Evolutionary conservation across 768 basidiomycete genomes (phyloP), one percentile per base, ranked within the genome.

Genomic region (Krasilnikovozyma curviuscula): DNA sequence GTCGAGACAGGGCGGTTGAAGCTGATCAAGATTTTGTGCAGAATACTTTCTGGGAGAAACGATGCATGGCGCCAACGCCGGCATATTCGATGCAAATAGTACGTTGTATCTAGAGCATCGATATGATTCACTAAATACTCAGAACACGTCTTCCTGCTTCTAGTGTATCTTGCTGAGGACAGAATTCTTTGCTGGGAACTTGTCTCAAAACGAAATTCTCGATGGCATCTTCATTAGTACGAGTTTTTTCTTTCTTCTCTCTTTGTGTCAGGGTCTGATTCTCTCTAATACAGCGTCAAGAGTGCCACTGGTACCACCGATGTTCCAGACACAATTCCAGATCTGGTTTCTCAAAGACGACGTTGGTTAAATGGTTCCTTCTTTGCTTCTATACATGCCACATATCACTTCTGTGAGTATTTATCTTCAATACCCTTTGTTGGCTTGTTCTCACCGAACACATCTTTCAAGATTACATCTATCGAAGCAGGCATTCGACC

Each of bases 301-400:
- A 28, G 81, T 0, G 86, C 89, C 2, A 85, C 84, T 56, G 88
- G 79, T 3, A 73, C 84, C 19, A 89, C 85, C 1, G 86, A 95
- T 63, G 88, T 93, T 1, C 89, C 89, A 0, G 86, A 93, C 59
- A 78, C 83, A 59, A 77, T 91, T 16, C 84, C 91, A 0, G 91
- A 95, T 62, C 67, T 97, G 52, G 85, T 98, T 57, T 83, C 83
- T 0, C 91, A 97, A 61, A 79, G 91, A 43, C 74, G 91, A 55
- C 79, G 89, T 33, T 97, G 91, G 91, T 72, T 98, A 24, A 95
- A 95, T 63, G 86, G 91, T 13, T 89, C 85, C 3, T 97, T 98
- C 76, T 98, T 98, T 65, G 93, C 89, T 9, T 84, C 82, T 0
- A 77, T 97, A 14, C 88, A 97, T 67, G 78, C 80, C 49, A 81